Percentiles rank a stretch among this genome's conserved stretches.
Evolutionary conservation across 2,329 filamentous ascomycete genomes (phyloP).

Genomic region (Knoxdaviesia capensis): DNA sequence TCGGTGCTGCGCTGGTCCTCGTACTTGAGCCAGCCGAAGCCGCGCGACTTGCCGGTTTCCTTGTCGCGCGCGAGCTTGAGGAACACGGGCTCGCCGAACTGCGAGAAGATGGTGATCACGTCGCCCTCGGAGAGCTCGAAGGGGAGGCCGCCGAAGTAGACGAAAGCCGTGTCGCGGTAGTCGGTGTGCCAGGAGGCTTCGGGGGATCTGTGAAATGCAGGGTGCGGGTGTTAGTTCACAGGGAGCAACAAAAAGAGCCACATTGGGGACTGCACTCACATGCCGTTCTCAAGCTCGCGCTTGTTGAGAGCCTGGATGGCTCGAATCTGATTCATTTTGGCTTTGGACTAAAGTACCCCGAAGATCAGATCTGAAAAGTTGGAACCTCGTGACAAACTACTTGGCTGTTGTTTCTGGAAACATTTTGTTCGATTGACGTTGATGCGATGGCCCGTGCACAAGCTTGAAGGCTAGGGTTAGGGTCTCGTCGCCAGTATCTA

Average conservation of each 20-base stretch:
- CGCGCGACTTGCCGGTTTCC: constrained; percentile 85
- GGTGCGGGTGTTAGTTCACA: constrained; percentile 8
- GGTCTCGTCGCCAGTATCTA: too few relatives aligned
- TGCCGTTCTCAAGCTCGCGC: constrained; percentile 75
- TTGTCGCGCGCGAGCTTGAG: constrained; percentile 86
- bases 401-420: too few relatives aligned
- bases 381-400: too few relatives aligned
- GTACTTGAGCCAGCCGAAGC: constrained; percentile 94
- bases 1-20: constrained; percentile 95
- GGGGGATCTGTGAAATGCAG: constrained; percentile 34
- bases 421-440: too few relatives aligned
- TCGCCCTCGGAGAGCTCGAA: constrained; percentile 92
- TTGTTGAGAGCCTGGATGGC: constrained; percentile 87
- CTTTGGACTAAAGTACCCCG: too few relatives aligned
- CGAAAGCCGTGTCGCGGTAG: constrained; percentile 90
- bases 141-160: constrained; percentile 88
- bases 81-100: constrained; percentile 88
- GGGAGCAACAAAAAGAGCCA: background rate
- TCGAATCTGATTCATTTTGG: constrained; percentile 77
- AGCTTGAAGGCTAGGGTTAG: too few relatives aligned
- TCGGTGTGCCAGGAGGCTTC: constrained; percentile 93
- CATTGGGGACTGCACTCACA: constrained; percentile 27
- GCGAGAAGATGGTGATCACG: constrained; percentile 87
- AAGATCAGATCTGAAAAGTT: too few relatives aligned
- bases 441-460: too few relatives aligned